Evolutionary conservation across 2,329 filamentous ascomycete genomes (phyloP), one percentile per base, ranked within the genome.

Genomic region (Penicillium verrucosum): DNA sequence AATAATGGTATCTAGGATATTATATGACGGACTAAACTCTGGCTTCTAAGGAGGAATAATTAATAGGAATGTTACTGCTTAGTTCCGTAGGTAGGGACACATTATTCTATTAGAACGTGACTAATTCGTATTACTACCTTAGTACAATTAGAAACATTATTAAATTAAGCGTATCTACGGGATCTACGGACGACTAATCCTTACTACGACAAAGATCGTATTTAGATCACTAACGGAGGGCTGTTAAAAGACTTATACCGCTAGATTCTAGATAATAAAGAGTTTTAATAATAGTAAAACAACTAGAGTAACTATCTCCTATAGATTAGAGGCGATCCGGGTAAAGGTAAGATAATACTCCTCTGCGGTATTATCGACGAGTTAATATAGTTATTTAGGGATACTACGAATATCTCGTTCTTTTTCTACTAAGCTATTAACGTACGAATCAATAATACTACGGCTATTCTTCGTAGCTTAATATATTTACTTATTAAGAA

Each of bases 351-450:
- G 51, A 68, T 62, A 27, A 70, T 69, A 58, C 59, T 69, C 1
- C 12, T 68, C 18, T 63, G 62, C 10, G 57, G 64, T 11, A 59
- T 68, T 5, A 63, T 68, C n/a, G 32, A 65, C 1, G 53, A 62
- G 14, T 42, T 68, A 21, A 65, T 30, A 5, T 12, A 41, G 18
- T 46, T 6, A 9, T 11, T 34, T n/a, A 14, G 12, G 14, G 9
- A 34, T 10, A n/a, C 23, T 11, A 12, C 5, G 1, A 48, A 29
- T 32, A 43, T 54, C 14, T 41, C 23, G 4, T 58, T 51, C 47
- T 55, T 55, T n/a, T 58, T 81, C 65, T 82, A 75, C 60, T 72
- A 82, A 60, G 67, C 68, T 10, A 73, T 72, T 5, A 64, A 80
- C 41, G n/a, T 53, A 0, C 57, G 64, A 1, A 48, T 78, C 18